Conservation (phyloP, 495 filamentous ascomycete genomes). For the Penicillium psychrofluorescens region DNA sequence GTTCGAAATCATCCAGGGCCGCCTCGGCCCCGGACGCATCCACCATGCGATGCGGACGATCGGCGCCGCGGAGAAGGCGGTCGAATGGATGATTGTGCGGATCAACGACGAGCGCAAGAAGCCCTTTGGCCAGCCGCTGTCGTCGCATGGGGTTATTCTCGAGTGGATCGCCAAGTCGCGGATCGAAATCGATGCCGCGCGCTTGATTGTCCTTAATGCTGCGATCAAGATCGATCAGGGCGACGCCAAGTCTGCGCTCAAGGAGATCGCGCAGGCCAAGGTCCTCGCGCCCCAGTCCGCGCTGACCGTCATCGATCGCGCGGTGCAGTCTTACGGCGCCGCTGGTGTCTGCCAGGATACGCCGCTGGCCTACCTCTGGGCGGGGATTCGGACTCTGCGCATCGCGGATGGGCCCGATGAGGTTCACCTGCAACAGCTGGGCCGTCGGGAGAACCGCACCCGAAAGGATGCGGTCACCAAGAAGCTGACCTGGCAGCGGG, state of each 20-base stretch:
- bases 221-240: slow-evolving; percentile 82
- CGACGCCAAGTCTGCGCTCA: slow-evolving; percentile 71
- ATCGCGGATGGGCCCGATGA: slow-evolving; percentile 92
- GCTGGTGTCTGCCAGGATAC: slow-evolving; percentile 88
- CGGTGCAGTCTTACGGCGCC: slow-evolving; percentile 79
- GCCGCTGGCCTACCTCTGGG: slow-evolving; percentile 82
- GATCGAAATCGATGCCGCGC: slow-evolving; percentile 83
- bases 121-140: slow-evolving; percentile 73
- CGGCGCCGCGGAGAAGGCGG: slow-evolving; percentile 74
- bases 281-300: slow-evolving; percentile 73
- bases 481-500: slow-evolving; percentile 57
- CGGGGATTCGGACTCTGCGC: slow-evolving; percentile 69
- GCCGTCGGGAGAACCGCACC: slow-evolving; percentile 71
- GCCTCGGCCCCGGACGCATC: slow-evolving; percentile 84
- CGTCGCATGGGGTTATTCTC: slow-evolving; percentile 81
- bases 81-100: slow-evolving; percentile 83
- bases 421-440: slow-evolving; percentile 88
- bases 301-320: slow-evolving; percentile 75
- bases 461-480: slow-evolving; percentile 52
- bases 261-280: slow-evolving; percentile 84
- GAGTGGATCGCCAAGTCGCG: slow-evolving; percentile 90
- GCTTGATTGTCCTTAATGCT: slow-evolving; percentile 80
- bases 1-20: slow-evolving; percentile 96
- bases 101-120: slow-evolving; percentile 84
- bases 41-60: slow-evolving; percentile 92